Base-by-base conservation (phyloP, 2,329 filamentous ascomycete genomes). In the Ceratocystis cubensis region DNA sequence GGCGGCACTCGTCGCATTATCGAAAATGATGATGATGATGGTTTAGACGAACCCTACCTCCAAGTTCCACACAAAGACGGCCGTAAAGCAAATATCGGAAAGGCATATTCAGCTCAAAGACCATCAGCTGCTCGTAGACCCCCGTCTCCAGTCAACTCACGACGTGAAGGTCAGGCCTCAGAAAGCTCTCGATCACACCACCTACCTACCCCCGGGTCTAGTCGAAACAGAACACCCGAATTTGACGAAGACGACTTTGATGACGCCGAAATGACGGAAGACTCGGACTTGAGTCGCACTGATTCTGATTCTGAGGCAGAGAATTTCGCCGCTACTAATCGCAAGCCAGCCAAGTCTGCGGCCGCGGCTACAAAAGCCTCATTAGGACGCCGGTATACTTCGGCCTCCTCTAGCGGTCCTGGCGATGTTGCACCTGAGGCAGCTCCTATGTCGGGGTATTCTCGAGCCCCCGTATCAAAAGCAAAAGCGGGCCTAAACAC, bases 151-250 rank as follows among this genome's bases (percentile, higher is more conserved):
- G 61, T 65, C n/a, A 65, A 57, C 45, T 65, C 63, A 41, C 66
- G 66, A 25, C 45, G 66, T 6, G 66, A 56, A 17, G 63, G 62
- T 5, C 62, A 64, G 22, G 41, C 30, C 33, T 67, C 66, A 3
- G 66, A 67, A 56, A 65, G 57, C 22, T 65, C 66, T n/a, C 66
- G 46, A 28, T 67, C 66, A 22, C 56, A 67, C 20, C 56, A 63
- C 5, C 45, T 67, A 17, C 66, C 66, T 15, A 68, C 67, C 6
- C 67, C 67, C 3, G 59, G 37, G 5, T 68, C 67, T 15, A 68
- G 67, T 41, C 48, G 67, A 4, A 63, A 68, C 41, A 50, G 64
- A 22, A 68, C 67, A 10, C 67, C 67, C 48, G 61, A 68, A n/a
- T 61, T 61, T 30, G 64, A 66, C 25, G 57, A 41, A 41, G 37